phyloP scores from a whole-genome alignment of 1,139 yeast genomes.

The Spathaspora sp. region DNA sequence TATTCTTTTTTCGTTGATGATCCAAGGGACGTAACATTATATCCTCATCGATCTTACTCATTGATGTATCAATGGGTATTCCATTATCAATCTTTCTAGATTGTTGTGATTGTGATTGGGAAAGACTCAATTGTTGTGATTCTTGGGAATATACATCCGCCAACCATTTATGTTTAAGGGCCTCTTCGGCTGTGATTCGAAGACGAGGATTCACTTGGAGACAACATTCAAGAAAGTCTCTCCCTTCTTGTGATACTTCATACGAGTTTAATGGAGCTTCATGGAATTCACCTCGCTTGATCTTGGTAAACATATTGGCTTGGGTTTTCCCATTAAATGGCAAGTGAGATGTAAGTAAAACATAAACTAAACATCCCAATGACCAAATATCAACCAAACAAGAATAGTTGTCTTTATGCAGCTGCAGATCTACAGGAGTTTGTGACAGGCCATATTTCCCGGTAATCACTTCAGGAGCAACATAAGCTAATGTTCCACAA shows the following conservation, averaged over 20 bases:
- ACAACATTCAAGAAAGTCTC: slow-evolving; percentile 66
- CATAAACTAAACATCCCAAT: slow-evolving; percentile 80
- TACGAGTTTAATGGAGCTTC: slow-evolving; percentile 73
- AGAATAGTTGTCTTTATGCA: slow-evolving; percentile 53
- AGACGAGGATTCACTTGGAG: slow-evolving; percentile 72
- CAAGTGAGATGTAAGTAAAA: slow-evolving; percentile 83
- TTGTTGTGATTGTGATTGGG: slow-evolving; percentile 73
- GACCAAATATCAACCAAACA: slow-evolving; percentile 96
- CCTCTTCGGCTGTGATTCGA: slow-evolving; percentile 70
- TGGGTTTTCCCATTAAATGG: slow-evolving; percentile 95
- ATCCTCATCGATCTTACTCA: slow-evolving; percentile 46
- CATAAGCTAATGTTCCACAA: slow-evolving; percentile 87
- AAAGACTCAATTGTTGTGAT: slow-evolving; percentile 46
- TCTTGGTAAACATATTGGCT: slow-evolving; percentile 75
- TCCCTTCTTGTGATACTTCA: slow-evolving; percentile 61
- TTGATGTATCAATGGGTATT: slow-evolving; percentile 34
- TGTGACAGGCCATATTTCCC: slow-evolving; percentile 55
- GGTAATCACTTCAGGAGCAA: slow-evolving; percentile 91
- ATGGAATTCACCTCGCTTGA: slow-evolving; percentile 75
- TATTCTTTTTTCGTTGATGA: slow-evolving; percentile 23
- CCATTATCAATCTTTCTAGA: slow-evolving; percentile 52
- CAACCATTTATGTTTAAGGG: slow-evolving; percentile 72
- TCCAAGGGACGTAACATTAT: slow-evolving; percentile 47
- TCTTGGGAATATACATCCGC: slow-evolving; percentile 30
- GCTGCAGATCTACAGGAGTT: slow-evolving; percentile 10